Base-by-base conservation (phyloP, 1,284 basidiomycete species). In the Ustilago nuda region DNA sequence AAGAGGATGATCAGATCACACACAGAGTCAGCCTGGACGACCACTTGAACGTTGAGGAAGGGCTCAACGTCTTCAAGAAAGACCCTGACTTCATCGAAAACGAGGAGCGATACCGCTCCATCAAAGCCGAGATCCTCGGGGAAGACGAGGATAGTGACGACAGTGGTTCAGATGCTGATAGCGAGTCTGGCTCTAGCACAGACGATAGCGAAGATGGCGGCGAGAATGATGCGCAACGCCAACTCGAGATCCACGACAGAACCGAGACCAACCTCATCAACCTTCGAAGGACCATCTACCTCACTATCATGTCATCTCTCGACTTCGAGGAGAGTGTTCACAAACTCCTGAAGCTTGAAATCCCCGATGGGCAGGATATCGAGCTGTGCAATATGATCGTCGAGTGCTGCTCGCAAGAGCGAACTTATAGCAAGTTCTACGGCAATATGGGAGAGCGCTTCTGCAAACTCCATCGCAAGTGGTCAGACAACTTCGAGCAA, bases 401-500 rank as follows among this genome's bases (percentile, higher is more conserved):
- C 86, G 96, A 99, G 85, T 99, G 96, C 92, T 99, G 96, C 86
- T 99, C 96, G 3, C 96, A 99, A 88, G 96, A 99, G 86, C 92
- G 96, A 5, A 95, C 96, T 0, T 99, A 98, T 86, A 93, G 93
- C 11, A 94, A 91, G 46, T 99, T 98, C 88, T 99, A 96, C 85
- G 96, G 96, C 23, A 91, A 98, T 39, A 91, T 98, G 80, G 95
- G 94, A 60, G 96, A 99, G 87, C 92, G 96, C 12, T 95, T 99
- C 88, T 93, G 93, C 88, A 97, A 97, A 87, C 89, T 99, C 78
- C 95, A 97, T 86, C 92, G 94, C 33, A 89, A 93, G 11, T 99
- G 96, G 95, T 93, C 92, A 50, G 94, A 95, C 53, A 90, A 89
- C 73, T 94, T 94, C 85, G 94, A 98, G 84, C 87, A 91, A 71